Base-by-base conservation (phyloP, 371 early-diverging fungal genomes). In the Zopfochytrium polystomum region DNA sequence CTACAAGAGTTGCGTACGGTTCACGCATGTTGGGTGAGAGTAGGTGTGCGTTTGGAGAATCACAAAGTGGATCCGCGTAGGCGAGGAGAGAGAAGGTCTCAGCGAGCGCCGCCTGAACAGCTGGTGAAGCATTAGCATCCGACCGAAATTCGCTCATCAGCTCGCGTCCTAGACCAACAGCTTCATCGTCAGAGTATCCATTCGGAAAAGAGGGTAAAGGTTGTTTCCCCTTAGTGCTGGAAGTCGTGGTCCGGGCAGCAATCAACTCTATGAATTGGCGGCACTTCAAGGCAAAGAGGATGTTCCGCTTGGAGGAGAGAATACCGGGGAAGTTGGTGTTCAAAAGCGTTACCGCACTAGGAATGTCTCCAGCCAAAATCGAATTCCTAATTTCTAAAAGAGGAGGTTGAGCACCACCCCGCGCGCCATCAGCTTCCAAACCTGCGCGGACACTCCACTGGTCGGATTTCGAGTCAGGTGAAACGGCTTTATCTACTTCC, bases 251-350 rank as follows among this genome's bases (percentile, higher is more conserved):
- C 22, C 30, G 42, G 13, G 45, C 4, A 2, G 54, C 57, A 18
- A 91, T 83, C 77, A 91, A 81, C 75, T 93, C 93, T 9, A 93
- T 73, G 67, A 93, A 93, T 65, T 88, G 84, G 38, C 83, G 87
- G 64, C 93, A 91, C 26, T 83, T 75, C 29, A 95, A 78, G 54
- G 83, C 82, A 58, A 93, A 90, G 32, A 76, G 62, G 43, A 92
- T 73, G 47, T 80, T 77, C 13, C 70, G 79, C 60, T 89, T 79
- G 15, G 67, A 63, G 6, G 68, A 49, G 11, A 91, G 74, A 18
- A 92, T 74, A 0, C 50, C 62, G 1, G 92, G 89, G 66, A 85
- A 91, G 38, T 76, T 71, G 3, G 69, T 52, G 30, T 85, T 69
- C 25, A 85, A 75, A 29, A 87, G 60, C 15, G 73, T 64, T 25